phyloP scores from a whole-genome alignment of 2,329 filamentous ascomycete species.

The Xylariales sp. region DNA sequence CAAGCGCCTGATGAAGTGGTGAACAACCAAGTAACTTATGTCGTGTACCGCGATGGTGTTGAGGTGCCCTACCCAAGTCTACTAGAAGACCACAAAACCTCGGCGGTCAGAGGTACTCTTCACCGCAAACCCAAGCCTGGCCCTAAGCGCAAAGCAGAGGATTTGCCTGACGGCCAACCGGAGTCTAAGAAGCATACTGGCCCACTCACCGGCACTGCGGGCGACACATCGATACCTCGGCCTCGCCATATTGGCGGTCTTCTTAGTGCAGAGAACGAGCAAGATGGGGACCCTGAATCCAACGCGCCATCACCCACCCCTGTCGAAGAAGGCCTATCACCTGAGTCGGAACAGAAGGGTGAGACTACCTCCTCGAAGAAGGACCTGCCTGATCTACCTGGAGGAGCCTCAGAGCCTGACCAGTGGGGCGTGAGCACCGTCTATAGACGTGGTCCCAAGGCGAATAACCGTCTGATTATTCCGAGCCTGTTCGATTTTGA shows the following conservation, averaged over 20 bases:
- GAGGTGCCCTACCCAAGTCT: conserved; percentile 28
- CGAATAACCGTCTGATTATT: conserved; percentile 50
- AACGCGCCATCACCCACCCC: conserved; percentile 25
- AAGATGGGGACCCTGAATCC: conserved; percentile 27
- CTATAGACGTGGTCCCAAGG: conserved; percentile 33
- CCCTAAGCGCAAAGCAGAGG: conserved; percentile 47
- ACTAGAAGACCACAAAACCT: conserved; percentile 30
- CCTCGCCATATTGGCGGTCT: conserved; percentile 37
- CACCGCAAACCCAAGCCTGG: conserved; percentile 26
- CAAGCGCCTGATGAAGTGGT: conserved; percentile 17
- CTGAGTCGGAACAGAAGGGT: conserved; percentile 18
- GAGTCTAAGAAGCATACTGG: conserved; percentile 42
- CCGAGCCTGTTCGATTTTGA: conserved; percentile 45
- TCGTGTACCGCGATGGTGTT: conserved; percentile 22
- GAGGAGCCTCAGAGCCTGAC: conserved; percentile 42
- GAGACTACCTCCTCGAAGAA: conserved; percentile 17
- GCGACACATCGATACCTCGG: conserved; percentile 25
- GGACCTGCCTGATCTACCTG: conserved; percentile 31
- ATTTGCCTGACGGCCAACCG: conserved; percentile 44
- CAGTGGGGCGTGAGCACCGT: conserved; percentile 47
- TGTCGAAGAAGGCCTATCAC: conserved; percentile 17
- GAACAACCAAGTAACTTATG: conserved; percentile 20
- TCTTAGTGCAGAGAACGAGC: conserved; percentile 29
- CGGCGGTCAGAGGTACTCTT: conserved; percentile 24
- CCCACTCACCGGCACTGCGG: conserved; percentile 20